Conservation (phyloP, 2,329 filamentous ascomycete genomes). For the Fusarium xyrophilum region DNA sequence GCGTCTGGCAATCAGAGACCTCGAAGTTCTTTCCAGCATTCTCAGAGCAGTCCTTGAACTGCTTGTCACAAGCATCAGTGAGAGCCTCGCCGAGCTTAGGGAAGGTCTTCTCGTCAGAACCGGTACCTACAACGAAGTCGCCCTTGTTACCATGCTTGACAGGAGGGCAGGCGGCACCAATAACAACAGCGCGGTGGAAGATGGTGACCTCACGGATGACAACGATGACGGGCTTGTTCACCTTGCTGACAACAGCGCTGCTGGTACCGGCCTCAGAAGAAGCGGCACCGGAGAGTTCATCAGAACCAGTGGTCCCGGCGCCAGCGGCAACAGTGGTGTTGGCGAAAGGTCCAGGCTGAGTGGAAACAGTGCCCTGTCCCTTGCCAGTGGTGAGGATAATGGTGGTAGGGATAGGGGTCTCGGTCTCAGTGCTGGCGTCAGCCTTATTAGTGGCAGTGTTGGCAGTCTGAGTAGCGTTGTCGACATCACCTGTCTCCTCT, state of each 20-base stretch:
- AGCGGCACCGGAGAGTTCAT: constrained; percentile 7
- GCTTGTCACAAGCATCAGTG: constrained; percentile 37
- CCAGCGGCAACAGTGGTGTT: constrained; percentile 28
- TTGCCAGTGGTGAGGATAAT: constrained; percentile 32
- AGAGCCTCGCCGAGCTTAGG: constrained; percentile 34
- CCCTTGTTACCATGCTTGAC: constrained; percentile 33
- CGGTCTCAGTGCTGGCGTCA: constrained; percentile 16
- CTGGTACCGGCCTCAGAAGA: constrained; percentile 22
- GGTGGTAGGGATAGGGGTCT: constrained; percentile 14
- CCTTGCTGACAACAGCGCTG: constrained; percentile 28
- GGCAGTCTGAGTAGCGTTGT: constrained; percentile 20
- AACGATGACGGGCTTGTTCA: constrained; percentile 31
- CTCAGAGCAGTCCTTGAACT: constrained; percentile 36
- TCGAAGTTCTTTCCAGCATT: constrained; percentile 39
- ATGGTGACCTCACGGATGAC: constrained; percentile 36
- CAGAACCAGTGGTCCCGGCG: constrained; percentile 8
- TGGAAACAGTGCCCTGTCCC: constrained; percentile 17
- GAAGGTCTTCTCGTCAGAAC: constrained; percentile 29
- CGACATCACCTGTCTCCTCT: constrained; percentile 18
- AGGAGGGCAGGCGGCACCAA: constrained; percentile 40
- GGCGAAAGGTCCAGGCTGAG: constrained; percentile 25
- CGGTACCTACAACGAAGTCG: constrained; percentile 35
- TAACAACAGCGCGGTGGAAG: constrained; percentile 34
- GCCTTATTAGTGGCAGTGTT: constrained; percentile 23
- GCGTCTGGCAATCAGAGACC: constrained; percentile 36